These are phyloP conservation scores for Cladosporium sp. DNA, from an alignment of 2,329 filamentous ascomycete species.

Conservation along the genomic window DNA sequence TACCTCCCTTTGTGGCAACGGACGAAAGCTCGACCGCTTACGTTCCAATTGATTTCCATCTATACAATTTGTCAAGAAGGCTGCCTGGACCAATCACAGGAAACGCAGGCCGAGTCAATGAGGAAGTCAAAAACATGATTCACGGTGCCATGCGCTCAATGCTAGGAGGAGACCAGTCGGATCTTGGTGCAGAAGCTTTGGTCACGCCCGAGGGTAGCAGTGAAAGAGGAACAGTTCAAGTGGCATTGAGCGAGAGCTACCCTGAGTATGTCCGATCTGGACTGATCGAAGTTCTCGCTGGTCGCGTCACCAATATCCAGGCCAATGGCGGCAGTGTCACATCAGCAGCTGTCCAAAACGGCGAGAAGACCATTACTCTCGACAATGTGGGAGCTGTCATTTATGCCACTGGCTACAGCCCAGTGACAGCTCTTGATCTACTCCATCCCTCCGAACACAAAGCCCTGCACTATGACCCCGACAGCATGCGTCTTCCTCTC, in stretches of 20 bases:
- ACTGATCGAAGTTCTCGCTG: conserved; percentile 43
- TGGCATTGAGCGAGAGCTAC: conserved; percentile 73
- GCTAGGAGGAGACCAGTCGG: conserved; percentile 50
- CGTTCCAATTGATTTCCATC: conserved; percentile 70
- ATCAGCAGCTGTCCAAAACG: conserved; percentile 19
- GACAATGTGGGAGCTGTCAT: conserved; percentile 67
- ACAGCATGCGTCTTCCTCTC: conserved; percentile 60
- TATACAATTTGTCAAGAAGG: conserved; percentile 69
- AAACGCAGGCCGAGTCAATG: conserved; percentile 64
- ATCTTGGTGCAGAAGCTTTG: conserved; percentile 34
- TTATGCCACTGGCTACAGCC: conserved; percentile 74
- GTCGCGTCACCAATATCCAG: conserved; percentile 35
- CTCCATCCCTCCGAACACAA: conserved; percentile 60
- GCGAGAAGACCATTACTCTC: conserved; percentile 37
- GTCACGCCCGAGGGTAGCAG: conserved; percentile 22
- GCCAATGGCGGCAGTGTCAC: not conserved
- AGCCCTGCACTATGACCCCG: conserved; percentile 59
- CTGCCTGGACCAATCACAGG: conserved; percentile 61
- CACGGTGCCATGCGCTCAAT: conserved; percentile 36
- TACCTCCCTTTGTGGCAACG: conserved; percentile 57
- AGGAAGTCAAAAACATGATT: conserved; percentile 47
- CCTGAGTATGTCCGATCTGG: conserved; percentile 71
- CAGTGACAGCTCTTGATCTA: conserved; percentile 65
- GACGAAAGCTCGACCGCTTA: conserved; percentile 54
- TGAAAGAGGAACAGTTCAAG: conserved; percentile 52